Conservation (phyloP, 176 grass and related monocot species). For the Phyllostachys edulis region DNA sequence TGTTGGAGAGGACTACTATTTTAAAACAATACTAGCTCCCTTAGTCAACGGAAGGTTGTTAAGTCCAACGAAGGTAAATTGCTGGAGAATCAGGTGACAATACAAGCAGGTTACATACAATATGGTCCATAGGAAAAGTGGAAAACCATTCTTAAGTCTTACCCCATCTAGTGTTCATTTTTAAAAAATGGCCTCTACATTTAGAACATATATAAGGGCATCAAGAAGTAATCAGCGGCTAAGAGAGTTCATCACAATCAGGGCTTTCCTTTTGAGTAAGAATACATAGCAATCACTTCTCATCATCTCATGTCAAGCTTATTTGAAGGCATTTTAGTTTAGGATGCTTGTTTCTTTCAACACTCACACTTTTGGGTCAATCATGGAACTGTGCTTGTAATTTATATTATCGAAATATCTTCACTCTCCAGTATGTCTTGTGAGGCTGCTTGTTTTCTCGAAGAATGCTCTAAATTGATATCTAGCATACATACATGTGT, state of each 20-base stretch:
- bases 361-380: constrained; percentile 14
- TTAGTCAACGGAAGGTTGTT: constrained; percentile 2
- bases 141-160: not conserved
- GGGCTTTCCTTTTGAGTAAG: constrained; percentile 31
- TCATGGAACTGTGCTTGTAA: not conserved
- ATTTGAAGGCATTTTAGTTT: constrained; percentile 7
- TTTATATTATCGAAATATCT: not conserved
- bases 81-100: constrained; percentile 17
- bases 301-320: constrained; percentile 18
- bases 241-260: constrained; percentile 23
- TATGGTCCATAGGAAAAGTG: not conserved
- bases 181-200: not conserved
- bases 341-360: constrained; percentile 4
- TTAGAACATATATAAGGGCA: constrained; percentile 31
- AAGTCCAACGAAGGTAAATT: constrained; percentile 6
- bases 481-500: not conserved
- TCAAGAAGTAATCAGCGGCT: not conserved
- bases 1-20: not conserved
- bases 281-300: not conserved
- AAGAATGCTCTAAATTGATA: constrained; percentile 8
- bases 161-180: constrained; percentile 1
- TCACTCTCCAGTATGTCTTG: not conserved
- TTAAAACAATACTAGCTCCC: not conserved
- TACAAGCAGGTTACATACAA: not conserved
- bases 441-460: constrained; percentile 12